Base-by-base conservation (phyloP, 306 rosid genomes). In the Fragaria iinumae region DNA sequence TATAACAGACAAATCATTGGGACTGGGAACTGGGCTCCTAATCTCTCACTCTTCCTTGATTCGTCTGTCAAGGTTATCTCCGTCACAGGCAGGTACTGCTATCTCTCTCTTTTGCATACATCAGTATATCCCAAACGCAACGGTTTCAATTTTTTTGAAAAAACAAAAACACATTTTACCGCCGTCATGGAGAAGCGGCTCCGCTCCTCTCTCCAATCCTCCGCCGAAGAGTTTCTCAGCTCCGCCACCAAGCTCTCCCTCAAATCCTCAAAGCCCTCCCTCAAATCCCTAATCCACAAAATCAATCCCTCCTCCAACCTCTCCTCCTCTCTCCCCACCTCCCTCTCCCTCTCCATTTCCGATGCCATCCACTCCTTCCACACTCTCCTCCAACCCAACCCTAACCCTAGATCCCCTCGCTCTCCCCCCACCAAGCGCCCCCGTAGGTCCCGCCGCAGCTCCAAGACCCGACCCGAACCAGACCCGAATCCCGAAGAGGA, bases 271-370 rank as follows among this genome's bases (percentile, higher is more conserved):
- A 89, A 84, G 73, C 39, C 91, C 41, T 44, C 85, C 20, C 83
- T 95, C 67, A 92, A 90, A 89, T 79, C 90, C 91, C 88, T 89
- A 81, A 87, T 95, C 57, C 89, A 92, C 70, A 56, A 75, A 63
- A 69, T 95, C 20, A 88, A 80, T 2, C 82, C 89, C 71, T 90
- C 95, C 8, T 89, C 96, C 2, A 77, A 77, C 1, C 89, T 87
- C 75, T 76, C 81, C 47, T 77, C 88, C 34, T 84, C 96, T 47
- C 91, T 94, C 79, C 95, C 97, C 34, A 55, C 36, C n/a, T 74
- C 93, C 56, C 95, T 94, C 67, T 71, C 39, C 69, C 50, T 57
- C 21, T 85, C 90, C 74, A 88, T 94, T 78, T 75, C 85, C 41
- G 60, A 73, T 47, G 62, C 91, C 2, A 71, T 94, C 8, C 77